Base-by-base conservation (phyloP, 345 rosid genomes). In the Zanthoxylum bungeanum region DNA sequence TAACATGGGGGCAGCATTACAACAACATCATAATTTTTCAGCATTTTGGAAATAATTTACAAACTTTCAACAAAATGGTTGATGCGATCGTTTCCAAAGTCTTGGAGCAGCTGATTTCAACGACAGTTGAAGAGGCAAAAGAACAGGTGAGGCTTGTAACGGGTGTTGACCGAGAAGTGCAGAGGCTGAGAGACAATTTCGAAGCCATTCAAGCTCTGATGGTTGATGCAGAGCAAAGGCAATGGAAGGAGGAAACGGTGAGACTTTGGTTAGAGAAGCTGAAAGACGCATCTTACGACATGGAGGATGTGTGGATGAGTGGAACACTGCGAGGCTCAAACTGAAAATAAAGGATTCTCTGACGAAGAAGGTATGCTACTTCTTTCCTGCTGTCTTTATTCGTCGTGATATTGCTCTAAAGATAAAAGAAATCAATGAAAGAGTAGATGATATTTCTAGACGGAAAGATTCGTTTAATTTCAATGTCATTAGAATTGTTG, bases 291-390 rank as follows among this genome's bases (percentile, higher is more conserved):
- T 40, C 67, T 34, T 42, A 40, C 52, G 34, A 64, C 69, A 62
- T 39, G 30, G 66, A 62, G 11, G 66, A 62, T 39, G 25, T 46
- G 56, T 64, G 37, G 69, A 64, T 64, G 69, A 64, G 25, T 64
- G 69, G 69, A 46, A 19, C 39, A 64, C 69, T 3, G 69, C 69
- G 17, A 64, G 33, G 33, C 33, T 67, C 7, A 67, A 67, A 24
- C 5, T 67, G 60, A 60, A 34, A 24, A 52, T 33, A 2, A 33
- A 67, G 60, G 71, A 3, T 14, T 0, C 24, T 31, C 2, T 4
- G 11, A 27, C 40, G 10, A 64, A 44, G 39, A 64, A 64, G 37
- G 68, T 64, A 16, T 44, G 53, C 2, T 27, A 2, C 19, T 46
- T 46, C 12, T 25, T 36, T 21, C 7, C 49, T 6, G 1, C 30